Conservation (phyloP, 2,329 filamentous ascomycete species). For the Colletotrichum musae region DNA sequence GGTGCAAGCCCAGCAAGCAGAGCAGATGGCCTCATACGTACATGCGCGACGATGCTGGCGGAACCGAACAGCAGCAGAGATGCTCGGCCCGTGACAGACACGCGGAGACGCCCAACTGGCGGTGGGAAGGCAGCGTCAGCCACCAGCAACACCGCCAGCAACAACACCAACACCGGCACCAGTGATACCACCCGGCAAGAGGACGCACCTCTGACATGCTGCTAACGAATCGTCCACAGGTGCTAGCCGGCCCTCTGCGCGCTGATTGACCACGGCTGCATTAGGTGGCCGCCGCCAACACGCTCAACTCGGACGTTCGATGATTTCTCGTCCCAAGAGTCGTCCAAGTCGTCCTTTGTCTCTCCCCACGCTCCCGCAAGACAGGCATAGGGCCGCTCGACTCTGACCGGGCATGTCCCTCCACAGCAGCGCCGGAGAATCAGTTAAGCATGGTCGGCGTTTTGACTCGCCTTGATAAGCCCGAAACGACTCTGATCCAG, state of each 20-base stretch:
- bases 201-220: conserved; percentile 24
- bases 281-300: conserved; percentile 53
- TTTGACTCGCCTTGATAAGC: conserved; percentile 31
- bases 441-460: conserved; percentile 32
- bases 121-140: conserved; percentile 10
- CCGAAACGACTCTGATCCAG: conserved; percentile 10
- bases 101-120: conserved; percentile 21
- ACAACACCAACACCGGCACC: not conserved
- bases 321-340: conserved; percentile 35
- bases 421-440: conserved; percentile 13
- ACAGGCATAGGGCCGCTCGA: conserved; percentile 39
- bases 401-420: conserved; percentile 47
- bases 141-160: not conserved
- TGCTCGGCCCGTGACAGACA: conserved; percentile 20
- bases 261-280: conserved; percentile 54
- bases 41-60: conserved; percentile 19
- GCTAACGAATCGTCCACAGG: conserved; percentile 24
- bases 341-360: conserved; percentile 24
- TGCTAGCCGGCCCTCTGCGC: conserved; percentile 30
- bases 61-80: conserved; percentile 8
- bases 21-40: conserved; percentile 34
- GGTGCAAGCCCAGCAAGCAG: conserved; percentile 24
- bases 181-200: conserved; percentile 9
- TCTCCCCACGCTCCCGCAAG: conserved; percentile 6
- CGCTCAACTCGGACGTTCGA: conserved; percentile 52